Percentiles rank a stretch among this genome's conserved stretches.
phyloP scores from a whole-genome alignment of 805 yeast genomes.

The Candida boleticola region DNA sequence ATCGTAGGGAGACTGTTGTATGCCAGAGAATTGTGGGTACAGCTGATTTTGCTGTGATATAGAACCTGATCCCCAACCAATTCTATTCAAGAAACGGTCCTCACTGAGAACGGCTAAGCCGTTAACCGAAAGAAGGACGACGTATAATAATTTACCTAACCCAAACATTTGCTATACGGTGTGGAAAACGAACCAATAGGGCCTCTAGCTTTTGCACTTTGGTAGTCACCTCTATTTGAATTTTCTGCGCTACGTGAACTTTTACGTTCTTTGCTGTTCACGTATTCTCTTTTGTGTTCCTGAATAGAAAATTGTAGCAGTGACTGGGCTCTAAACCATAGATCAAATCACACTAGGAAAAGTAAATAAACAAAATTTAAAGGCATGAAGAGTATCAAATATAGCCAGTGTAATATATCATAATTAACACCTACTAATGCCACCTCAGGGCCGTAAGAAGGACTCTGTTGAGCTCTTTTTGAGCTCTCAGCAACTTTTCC shows the following conservation, averaged over 20 bases:
- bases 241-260: background rate
- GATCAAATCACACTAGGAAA: background rate
- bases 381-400: too few relatives aligned
- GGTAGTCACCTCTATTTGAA: background rate
- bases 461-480: constrained; percentile 39
- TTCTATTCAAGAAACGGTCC: constrained; percentile 72
- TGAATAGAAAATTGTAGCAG: background rate
- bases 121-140: constrained; percentile 59
- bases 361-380: too few relatives aligned
- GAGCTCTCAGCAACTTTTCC: constrained; percentile 32
- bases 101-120: constrained; percentile 78
- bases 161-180: constrained; percentile 67
- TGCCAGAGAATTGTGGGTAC: constrained; percentile 14
- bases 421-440: background rate
- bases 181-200: too few relatives aligned
- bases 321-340: background rate
- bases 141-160: constrained; percentile 56
- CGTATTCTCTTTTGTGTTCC: background rate
- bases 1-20: constrained; percentile 38
- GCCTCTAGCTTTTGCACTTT: background rate
- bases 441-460: constrained; percentile 27
- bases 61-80: constrained; percentile 31
- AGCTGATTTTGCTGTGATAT: constrained; percentile 17
- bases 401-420: too few relatives aligned
- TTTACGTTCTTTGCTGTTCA: too few relatives aligned